These are phyloP conservation scores for Coemansia sp. DNA, from an alignment of 192 early-diverging fungal genomes.

Conservation along the genomic window DNA sequence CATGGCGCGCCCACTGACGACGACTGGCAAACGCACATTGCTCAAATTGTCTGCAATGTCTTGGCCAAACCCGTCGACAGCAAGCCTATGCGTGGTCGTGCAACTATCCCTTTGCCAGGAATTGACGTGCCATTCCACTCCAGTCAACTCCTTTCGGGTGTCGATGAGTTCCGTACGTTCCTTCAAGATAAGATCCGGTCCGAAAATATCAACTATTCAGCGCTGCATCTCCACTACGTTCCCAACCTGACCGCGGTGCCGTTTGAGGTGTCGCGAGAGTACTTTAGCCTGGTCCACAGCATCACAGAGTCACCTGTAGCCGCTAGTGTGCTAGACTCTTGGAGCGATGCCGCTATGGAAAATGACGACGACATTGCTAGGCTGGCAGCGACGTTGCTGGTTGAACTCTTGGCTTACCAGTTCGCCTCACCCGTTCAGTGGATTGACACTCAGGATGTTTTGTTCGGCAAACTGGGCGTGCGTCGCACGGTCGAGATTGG, in stretches of 20 bases:
- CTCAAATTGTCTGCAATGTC: conserved; percentile 71
- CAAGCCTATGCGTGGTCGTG: conserved; percentile 72
- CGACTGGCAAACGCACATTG: conserved; percentile 80
- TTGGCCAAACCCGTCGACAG: conserved; percentile 64
- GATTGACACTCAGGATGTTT: conserved; percentile 90
- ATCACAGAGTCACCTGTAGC: conserved; percentile 71
- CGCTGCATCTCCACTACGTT: conserved; percentile 81
- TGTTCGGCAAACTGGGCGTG: conserved; percentile 77
- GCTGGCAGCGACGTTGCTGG: conserved; percentile 75
- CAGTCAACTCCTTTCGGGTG: conserved; percentile 74
- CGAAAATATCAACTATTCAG: conserved; percentile 66
- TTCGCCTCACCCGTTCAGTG: conserved; percentile 92
- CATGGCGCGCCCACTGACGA: conserved; percentile 69
- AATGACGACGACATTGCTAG: conserved; percentile 69
- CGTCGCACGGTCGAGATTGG: conserved; percentile 89
- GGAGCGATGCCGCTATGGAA: conserved; percentile 46
- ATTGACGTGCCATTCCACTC: conserved; percentile 96
- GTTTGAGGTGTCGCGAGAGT: conserved; percentile 76
- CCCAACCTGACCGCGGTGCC: conserved; percentile 93
- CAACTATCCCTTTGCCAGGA: conserved; percentile 86
- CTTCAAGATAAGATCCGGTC: conserved; percentile 74
- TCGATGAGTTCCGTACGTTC: conserved; percentile 81
- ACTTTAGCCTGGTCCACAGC: conserved; percentile 72
- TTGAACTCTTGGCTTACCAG: conserved; percentile 92
- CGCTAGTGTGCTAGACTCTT: conserved; percentile 68